Percentiles rank a stretch among this genome's conserved stretches.
phyloP scores from a whole-genome alignment of 306 rosid genomes.

The Castanea sativa region DNA sequence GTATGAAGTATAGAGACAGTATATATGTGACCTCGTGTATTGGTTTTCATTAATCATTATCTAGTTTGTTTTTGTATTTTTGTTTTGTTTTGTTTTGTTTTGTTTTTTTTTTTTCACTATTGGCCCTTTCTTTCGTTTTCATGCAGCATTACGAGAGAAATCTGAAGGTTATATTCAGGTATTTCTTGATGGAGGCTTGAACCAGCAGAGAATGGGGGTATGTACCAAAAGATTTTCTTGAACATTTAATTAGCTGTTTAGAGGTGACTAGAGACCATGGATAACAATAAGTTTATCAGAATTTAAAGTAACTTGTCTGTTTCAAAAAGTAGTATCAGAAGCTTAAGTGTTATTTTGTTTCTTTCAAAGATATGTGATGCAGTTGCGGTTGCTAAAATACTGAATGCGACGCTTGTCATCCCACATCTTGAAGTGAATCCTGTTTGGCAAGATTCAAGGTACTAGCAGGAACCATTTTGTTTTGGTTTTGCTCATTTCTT shows the following conservation, averaged over 20 bases:
- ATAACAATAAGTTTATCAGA: neutral
- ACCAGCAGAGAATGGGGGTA: slow-evolving; percentile 99
- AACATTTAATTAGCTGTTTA: neutral
- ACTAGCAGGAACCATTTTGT: slow-evolving; percentile 4
- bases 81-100: no score
- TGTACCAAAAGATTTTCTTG: slow-evolving; percentile 24
- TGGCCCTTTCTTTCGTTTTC: slow-evolving; percentile 25
- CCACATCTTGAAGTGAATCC: slow-evolving; percentile 93
- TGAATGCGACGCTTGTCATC: slow-evolving; percentile 94
- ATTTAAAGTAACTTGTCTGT: neutral
- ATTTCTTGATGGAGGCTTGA: slow-evolving; percentile 97
- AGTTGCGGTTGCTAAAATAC: slow-evolving; percentile 89
- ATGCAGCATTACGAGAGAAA: slow-evolving; percentile 72
- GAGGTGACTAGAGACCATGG: neutral
- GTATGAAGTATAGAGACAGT: neutral
- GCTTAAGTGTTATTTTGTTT: slow-evolving; percentile 19
- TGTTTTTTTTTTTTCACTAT: slow-evolving; percentile 9
- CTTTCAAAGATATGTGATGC: slow-evolving; percentile 89
- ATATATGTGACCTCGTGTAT: neutral
- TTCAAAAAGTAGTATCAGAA: slow-evolving; percentile 1
- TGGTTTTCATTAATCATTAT: slow-evolving; percentile 4
- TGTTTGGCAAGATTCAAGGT: slow-evolving; percentile 96
- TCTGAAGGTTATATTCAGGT: slow-evolving; percentile 86
- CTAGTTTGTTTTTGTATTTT: neutral
- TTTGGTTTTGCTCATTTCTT: slow-evolving; percentile 11